Conservation (phyloP, 495 filamentous ascomycete species). For the Aspergillus cavernicola region DNA sequence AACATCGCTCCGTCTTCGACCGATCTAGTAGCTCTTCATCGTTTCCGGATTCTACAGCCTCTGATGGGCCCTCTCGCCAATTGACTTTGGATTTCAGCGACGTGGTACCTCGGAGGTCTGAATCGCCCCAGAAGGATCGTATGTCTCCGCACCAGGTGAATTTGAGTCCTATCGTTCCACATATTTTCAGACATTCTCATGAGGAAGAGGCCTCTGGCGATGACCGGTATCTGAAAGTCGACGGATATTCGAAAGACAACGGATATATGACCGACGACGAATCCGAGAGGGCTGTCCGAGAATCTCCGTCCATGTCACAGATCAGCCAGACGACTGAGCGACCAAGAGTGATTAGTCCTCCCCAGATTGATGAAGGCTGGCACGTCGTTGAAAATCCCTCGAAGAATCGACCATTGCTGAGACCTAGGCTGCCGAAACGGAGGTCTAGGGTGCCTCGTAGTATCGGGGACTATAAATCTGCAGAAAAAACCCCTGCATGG, state of each 20-base stretch:
- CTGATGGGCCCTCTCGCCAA: constrained; percentile 32
- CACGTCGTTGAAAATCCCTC: constrained; percentile 31
- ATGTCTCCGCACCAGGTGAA: constrained; percentile 23
- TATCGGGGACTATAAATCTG: constrained; percentile 29
- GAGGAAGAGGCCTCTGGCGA: too few relatives aligned
- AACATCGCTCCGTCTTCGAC: constrained; percentile 67
- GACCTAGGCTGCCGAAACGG: not conserved
- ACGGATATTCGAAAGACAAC: constrained; percentile 20
- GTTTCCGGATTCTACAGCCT: constrained; percentile 34
- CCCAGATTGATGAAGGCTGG: constrained; percentile 33
- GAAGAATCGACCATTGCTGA: constrained; percentile 6
- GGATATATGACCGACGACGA: constrained; percentile 48
- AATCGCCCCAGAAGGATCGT: constrained; percentile 33
- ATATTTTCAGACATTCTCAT: constrained; percentile 32
- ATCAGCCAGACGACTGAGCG: constrained; percentile 31
- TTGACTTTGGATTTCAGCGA: constrained; percentile 35
- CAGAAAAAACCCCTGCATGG: too few relatives aligned
- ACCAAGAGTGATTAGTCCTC: constrained; percentile 26
- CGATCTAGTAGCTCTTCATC: constrained; percentile 61
- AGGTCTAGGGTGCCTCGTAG: constrained; percentile 26
- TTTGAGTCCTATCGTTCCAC: constrained; percentile 35
- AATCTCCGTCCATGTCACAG: constrained; percentile 35
- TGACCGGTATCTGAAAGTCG: not conserved
- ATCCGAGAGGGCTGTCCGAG: constrained; percentile 15
- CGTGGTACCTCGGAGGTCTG: constrained; percentile 23